These are phyloP conservation scores for Mortierella sp. DNA, from an alignment of 371 early-diverging fungal genomes.

Conservation along the genomic window DNA sequence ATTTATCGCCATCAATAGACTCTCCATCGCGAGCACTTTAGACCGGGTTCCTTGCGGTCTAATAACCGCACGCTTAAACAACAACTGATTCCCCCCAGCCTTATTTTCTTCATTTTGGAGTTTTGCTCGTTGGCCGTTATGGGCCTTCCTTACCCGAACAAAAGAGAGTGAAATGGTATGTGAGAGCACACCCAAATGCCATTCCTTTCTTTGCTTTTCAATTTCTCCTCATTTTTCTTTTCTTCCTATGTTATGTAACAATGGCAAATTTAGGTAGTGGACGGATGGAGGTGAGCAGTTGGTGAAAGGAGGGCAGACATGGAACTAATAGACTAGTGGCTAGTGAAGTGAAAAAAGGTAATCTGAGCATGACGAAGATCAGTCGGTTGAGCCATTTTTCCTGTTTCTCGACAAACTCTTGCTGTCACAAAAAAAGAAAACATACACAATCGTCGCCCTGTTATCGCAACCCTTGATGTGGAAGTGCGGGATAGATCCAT, in stretches of 20 bases:
- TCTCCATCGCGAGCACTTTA: background rate
- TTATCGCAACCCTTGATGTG: background rate
- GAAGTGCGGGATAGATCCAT: conserved; percentile 13
- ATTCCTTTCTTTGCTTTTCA: background rate
- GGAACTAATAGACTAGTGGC: conserved; percentile 4
- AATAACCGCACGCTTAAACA: background rate
- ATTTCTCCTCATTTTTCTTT: background rate
- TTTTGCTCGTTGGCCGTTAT: conserved; percentile 6
- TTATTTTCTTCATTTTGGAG: background rate
- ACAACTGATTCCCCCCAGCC: background rate
- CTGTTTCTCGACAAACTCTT: background rate
- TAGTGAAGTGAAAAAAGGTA: background rate
- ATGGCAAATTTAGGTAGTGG: background rate
- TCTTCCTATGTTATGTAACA: conserved; percentile 1
- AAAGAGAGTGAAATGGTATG: no score
- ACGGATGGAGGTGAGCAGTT: background rate
- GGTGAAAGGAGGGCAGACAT: background rate
- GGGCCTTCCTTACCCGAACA: background rate
- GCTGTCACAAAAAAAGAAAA: background rate
- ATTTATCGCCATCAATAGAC: background rate
- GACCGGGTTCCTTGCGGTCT: background rate
- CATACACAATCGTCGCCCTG: background rate
- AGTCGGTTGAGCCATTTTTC: conserved; percentile 1
- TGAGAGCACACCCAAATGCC: background rate
- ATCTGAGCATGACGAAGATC: conserved; percentile 13